Conservation (phyloP, 1,284 basidiomycete species). For the Volvariella surrecta region DNA sequence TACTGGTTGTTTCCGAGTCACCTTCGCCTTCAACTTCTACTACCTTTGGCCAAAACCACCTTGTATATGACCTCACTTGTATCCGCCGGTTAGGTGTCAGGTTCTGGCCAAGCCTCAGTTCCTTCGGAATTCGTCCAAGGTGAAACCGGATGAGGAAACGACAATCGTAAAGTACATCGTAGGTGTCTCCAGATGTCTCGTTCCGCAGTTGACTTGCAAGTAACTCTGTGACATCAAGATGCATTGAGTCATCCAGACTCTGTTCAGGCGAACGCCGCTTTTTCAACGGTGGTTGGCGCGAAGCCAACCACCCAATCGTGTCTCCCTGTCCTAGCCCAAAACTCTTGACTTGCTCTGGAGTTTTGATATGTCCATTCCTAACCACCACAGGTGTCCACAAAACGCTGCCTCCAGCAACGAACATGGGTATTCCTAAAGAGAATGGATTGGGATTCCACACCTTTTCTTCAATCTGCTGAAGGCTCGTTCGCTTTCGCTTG, state of each 20-base stretch:
- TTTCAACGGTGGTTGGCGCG: slow-evolving; percentile 22
- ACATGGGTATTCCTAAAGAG: slow-evolving; percentile 14
- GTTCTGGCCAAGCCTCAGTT: slow-evolving; percentile 9
- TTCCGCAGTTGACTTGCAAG: not conserved
- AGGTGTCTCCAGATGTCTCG: not conserved
- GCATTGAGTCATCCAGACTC: slow-evolving; percentile 9
- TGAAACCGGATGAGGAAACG: slow-evolving; percentile 46
- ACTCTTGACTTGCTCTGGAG: slow-evolving; percentile 11
- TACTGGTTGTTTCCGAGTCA: slow-evolving; percentile 1
- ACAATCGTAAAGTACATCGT: slow-evolving; percentile 46
- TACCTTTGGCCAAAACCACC: slow-evolving; percentile 43
- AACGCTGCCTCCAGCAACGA: slow-evolving; percentile 52
- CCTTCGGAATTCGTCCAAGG: slow-evolving; percentile 29
- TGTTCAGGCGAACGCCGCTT: slow-evolving; percentile 3
- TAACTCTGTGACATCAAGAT: slow-evolving; percentile 1
- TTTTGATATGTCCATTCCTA: slow-evolving; percentile 16
- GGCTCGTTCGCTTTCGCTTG: slow-evolving; percentile 33
- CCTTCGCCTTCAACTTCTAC: slow-evolving; percentile 15
- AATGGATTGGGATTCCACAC: slow-evolving; percentile 32
- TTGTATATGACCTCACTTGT: slow-evolving; percentile 26
- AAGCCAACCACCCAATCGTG: slow-evolving; percentile 27
- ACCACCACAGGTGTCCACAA: slow-evolving; percentile 48
- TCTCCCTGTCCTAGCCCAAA: slow-evolving; percentile 12
- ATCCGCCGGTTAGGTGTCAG: not conserved
- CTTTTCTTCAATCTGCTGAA: slow-evolving; percentile 35